Conservation (phyloP, 495 filamentous ascomycete species). For the Hypoxylon lenormandii region DNA sequence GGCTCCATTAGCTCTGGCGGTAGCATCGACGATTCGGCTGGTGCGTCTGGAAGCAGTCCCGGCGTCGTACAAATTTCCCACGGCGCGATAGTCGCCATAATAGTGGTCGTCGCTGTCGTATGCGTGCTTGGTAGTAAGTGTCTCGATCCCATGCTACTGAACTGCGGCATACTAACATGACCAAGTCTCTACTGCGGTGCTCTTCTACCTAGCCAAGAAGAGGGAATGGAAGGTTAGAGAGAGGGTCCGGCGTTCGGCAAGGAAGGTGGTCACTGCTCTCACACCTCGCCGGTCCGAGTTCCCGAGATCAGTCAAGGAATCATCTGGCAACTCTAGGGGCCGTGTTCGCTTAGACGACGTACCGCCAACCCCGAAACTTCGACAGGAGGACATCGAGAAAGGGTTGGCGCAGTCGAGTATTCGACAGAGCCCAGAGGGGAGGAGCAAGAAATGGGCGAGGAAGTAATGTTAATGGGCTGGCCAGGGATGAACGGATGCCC, state of each 20-base stretch:
- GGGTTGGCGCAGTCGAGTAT: slow-evolving; percentile 51
- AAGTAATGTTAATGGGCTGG: slow-evolving; percentile 48
- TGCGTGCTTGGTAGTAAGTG: slow-evolving; percentile 68
- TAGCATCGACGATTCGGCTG: slow-evolving; percentile 60
- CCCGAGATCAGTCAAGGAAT: slow-evolving; percentile 64
- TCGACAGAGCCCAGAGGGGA: slow-evolving; percentile 45
- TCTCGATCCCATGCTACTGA: neutral
- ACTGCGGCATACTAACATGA: slow-evolving; percentile 30
- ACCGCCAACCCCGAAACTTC: slow-evolving; percentile 63
- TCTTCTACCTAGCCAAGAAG: slow-evolving; percentile 70
- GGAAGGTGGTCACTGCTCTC: slow-evolving; percentile 65
- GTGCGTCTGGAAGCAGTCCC: slow-evolving; percentile 65
- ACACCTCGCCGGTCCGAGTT: slow-evolving; percentile 68
- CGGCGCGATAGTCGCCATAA: slow-evolving; percentile 71
- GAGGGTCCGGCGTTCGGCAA: slow-evolving; percentile 65
- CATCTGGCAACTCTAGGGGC: slow-evolving; percentile 44
- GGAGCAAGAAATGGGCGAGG: slow-evolving; percentile 52
- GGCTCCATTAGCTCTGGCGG: slow-evolving; percentile 43
- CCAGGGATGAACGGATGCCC: neutral
- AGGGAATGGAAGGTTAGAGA: slow-evolving; percentile 67
- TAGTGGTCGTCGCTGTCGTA: slow-evolving; percentile 69
- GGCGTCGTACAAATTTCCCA: slow-evolving; percentile 66
- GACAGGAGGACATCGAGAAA: slow-evolving; percentile 65
- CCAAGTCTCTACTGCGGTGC: slow-evolving; percentile 60
- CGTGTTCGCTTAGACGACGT: slow-evolving; percentile 62